Conservation (phyloP, 352 stramenopile genomes). For the Aphanomyces astaci region DNA sequence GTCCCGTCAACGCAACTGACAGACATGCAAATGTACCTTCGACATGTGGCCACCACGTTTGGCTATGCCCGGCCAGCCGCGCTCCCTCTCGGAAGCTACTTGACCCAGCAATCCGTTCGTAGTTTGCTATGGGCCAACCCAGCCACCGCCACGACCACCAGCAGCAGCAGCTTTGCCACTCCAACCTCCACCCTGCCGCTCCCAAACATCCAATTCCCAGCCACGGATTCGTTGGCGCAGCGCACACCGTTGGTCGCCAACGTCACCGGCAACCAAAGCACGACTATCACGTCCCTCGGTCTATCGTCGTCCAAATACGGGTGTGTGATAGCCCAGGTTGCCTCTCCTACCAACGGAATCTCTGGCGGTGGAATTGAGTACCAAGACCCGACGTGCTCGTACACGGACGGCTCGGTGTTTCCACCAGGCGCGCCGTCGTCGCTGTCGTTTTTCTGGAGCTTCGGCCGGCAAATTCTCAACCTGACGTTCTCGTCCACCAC, state of each 20-base stretch:
- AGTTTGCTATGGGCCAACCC: constrained; percentile 2
- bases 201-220: constrained; percentile 3
- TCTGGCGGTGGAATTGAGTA: neutral
- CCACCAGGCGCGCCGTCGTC: neutral
- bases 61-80: neutral
- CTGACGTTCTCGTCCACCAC: neutral
- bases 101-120: neutral
- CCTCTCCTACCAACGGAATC: neutral
- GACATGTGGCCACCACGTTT: constrained; percentile 1
- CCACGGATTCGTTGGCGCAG: neutral
- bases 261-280: constrained; percentile 5
- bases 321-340: constrained; percentile 2
- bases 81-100: neutral
- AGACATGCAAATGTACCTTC: constrained; percentile 12
- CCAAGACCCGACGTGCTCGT: neutral
- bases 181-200: constrained; percentile 10
- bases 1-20: neutral
- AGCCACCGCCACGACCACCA: too few relatives aligned
- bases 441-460: constrained; percentile 7
- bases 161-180: too few relatives aligned
- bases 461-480: neutral
- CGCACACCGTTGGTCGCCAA: neutral
- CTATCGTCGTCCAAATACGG: neutral
- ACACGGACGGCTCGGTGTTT: constrained; percentile 18
- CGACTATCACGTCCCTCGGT: neutral